Base-by-base conservation (phyloP, 208 protist genomes). In the Leishmania lainsoni region DNA sequence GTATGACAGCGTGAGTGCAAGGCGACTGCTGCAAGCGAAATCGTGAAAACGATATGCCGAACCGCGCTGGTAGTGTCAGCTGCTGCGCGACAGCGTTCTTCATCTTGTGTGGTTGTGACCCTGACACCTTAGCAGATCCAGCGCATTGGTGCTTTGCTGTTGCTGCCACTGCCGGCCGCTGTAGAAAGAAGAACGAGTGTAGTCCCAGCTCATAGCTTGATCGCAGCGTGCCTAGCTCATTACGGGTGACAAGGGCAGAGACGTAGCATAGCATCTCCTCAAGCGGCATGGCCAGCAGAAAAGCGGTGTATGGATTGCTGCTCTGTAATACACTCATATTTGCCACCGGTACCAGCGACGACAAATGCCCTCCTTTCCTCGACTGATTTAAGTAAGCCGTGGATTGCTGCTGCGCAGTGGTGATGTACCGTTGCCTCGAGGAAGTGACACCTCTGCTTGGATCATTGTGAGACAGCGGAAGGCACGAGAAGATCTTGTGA, bases 151-250 rank as follows among this genome's bases (percentile, higher is more conserved):
- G 69, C 69, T 35, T 73, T 26, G 14, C 12, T 29, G 16, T 12
- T 12, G 74, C 17, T 54, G 81, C 39, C 8, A 48, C 26, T 10
- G 12, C 20, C 29, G 39, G 76, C 45, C 42, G 77, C 42, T 83
- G 76, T 58, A 86, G 42, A 35, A 76, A 84, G 52, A 86, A 89
- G 49, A 85, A 71, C 17, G 86, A 89, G 76, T 89, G 86, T 61
- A 86, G 52, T 9, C 78, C 82, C 14, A 76, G 2, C 26, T 78
- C 78, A 42, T 84, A 77, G 32, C 75, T 51, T 1, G 75, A n/a
- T 17, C 86, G 86, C 75, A 89, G 80, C 22, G 45, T 66, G 16
- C 61, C 76, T 8, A 81, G 29, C 70, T 89, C 86, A 32, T 80
- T 81, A 20, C 76, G 81, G 6, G 86, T 85, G 29, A 86, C 51